Percentiles rank a stretch among this genome's conserved stretches.
phyloP scores from a whole-genome alignment of 2,329 filamentous ascomycete genomes.

The Diaporthe capsici region DNA sequence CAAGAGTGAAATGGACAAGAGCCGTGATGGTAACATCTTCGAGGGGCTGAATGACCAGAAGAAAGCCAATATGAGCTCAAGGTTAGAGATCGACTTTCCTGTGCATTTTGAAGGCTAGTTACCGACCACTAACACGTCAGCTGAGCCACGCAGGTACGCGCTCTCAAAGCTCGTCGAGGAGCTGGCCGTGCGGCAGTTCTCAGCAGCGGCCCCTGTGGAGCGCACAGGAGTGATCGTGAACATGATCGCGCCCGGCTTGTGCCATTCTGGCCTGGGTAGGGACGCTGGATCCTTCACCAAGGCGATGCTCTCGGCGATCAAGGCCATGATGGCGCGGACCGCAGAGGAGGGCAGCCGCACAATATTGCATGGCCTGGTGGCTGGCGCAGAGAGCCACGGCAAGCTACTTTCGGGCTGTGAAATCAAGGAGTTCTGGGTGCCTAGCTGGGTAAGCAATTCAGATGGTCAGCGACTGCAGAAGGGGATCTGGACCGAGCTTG shows the following conservation, averaged over 20 bases:
- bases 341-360: slow-evolving; percentile 60
- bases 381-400: slow-evolving; percentile 50
- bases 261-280: slow-evolving; percentile 39
- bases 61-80: neutral
- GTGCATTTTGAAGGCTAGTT: neutral
- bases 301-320: slow-evolving; percentile 22
- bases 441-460: neutral
- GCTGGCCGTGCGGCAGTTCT: neutral
- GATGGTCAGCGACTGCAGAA: neutral
- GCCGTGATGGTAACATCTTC: neutral
- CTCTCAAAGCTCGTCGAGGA: neutral
- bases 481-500: neutral
- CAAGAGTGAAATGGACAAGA: neutral
- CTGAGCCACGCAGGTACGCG: neutral
- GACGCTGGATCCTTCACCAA: neutral
- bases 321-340: slow-evolving; percentile 55
- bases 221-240: neutral
- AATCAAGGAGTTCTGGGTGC: slow-evolving; percentile 44
- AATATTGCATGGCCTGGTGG: slow-evolving; percentile 49
- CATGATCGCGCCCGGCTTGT: neutral
- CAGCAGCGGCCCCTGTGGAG: neutral
- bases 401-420: slow-evolving; percentile 53
- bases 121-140: neutral
- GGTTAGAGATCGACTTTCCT: neutral
- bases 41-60: neutral